These are phyloP conservation scores for Sporisorium sorghi DNA, from an alignment of 1,284 basidiomycete genomes.

Conservation along the genomic window DNA sequence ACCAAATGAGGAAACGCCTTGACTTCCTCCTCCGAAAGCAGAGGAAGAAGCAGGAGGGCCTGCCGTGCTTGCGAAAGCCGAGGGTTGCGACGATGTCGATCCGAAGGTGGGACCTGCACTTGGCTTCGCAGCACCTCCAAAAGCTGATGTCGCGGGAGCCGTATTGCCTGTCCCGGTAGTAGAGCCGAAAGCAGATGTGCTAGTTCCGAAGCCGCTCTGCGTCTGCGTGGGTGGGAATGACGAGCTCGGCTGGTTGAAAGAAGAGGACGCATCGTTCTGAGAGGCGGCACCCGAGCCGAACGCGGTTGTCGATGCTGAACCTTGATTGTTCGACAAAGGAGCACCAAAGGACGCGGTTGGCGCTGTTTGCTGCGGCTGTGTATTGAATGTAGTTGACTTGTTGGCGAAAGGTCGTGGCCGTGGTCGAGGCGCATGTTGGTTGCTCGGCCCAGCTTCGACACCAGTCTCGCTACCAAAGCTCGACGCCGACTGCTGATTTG, in stretches of 20 bases:
- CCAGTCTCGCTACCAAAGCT: background rate
- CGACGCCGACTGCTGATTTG: conserved; percentile 2
- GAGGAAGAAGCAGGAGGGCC: conserved; percentile 6
- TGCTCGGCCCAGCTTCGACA: conserved; percentile 9
- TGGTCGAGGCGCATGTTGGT: conserved; percentile 19
- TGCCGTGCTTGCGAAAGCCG: conserved; percentile 17
- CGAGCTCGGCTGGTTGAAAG: conserved; percentile 12
- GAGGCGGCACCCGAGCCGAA: conserved; percentile 3
- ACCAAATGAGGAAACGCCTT: conserved; percentile 11
- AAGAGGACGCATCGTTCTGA: conserved; percentile 3
- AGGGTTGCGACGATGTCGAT: conserved; percentile 7
- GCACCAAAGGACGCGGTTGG: conserved; percentile 1
- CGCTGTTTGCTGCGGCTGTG: conserved; percentile 5
- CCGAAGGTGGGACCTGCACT: conserved; percentile 8
- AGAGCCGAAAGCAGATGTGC: conserved; percentile 29
- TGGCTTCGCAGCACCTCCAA: conserved; percentile 6
- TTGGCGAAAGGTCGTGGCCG: conserved; percentile 39
- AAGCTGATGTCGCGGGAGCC: conserved; percentile 8
- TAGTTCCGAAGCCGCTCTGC: conserved; percentile 4
- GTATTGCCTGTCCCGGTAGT: background rate
- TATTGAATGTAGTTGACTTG: conserved; percentile 40
- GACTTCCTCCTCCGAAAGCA: conserved; percentile 17
- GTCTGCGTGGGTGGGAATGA: conserved; percentile 16
- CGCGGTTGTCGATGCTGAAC: conserved; percentile 3
- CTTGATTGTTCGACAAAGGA: background rate